Conservation (phyloP, 2,329 filamentous ascomycete species). For the Fusarium albosuccineum region DNA sequence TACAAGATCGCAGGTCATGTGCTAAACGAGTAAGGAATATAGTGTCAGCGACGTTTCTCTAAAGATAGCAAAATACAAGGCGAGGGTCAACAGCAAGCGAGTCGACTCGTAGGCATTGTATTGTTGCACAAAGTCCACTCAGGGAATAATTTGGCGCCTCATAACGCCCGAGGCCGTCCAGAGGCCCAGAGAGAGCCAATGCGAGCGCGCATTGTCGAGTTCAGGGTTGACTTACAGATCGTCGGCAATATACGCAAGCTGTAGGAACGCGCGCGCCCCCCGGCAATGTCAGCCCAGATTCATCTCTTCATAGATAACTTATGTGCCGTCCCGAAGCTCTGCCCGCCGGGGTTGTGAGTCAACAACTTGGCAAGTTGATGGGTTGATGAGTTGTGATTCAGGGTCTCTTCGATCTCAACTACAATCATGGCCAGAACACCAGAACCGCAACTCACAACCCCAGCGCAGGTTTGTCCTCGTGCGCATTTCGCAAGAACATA, state of each 20-base stretch:
- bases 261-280: slow-evolving; percentile 38
- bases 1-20: slow-evolving; percentile 95
- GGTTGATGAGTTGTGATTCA: slow-evolving; percentile 28
- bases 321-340: slow-evolving; percentile 27
- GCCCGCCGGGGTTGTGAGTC: slow-evolving; percentile 21
- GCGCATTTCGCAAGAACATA: slow-evolving; percentile 14
- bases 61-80: slow-evolving; percentile 29
- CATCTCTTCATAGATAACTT: slow-evolving; percentile 39
- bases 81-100: slow-evolving; percentile 24
- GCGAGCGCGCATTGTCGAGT: slow-evolving; percentile 43
- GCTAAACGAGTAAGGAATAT: slow-evolving; percentile 62
- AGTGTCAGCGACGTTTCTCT: slow-evolving; percentile 45
- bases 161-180: slow-evolving; percentile 27
- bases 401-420: slow-evolving; percentile 27
- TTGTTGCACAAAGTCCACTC: slow-evolving; percentile 33
- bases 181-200: slow-evolving; percentile 37
- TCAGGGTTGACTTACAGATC: slow-evolving; percentile 79
- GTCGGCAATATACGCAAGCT: slow-evolving; percentile 91
- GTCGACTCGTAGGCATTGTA: slow-evolving; percentile 25
- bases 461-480: slow-evolving; percentile 5
- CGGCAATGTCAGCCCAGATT: slow-evolving; percentile 52
- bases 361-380: slow-evolving; percentile 19
- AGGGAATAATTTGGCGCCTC: slow-evolving; percentile 33
- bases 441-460: slow-evolving; percentile 23
- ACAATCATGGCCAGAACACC: slow-evolving; percentile 24